phyloP scores from a whole-genome alignment of 495 filamentous ascomycete species.

The Rhizodiscina lignyota region DNA sequence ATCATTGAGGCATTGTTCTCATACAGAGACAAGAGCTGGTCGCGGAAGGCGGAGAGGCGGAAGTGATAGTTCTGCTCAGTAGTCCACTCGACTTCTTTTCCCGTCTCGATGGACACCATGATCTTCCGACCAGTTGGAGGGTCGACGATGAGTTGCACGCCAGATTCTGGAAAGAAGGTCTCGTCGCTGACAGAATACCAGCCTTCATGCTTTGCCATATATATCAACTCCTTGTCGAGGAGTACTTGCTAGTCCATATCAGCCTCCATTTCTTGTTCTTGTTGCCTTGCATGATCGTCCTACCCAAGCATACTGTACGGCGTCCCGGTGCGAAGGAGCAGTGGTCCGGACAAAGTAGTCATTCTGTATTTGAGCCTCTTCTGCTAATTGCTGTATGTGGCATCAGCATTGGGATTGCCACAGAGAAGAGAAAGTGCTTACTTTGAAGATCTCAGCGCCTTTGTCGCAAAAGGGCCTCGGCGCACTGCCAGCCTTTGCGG shows the following conservation, averaged over 20 bases:
- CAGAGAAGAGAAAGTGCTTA: no score
- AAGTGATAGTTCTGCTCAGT: constrained; percentile 95
- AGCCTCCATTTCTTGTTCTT: background rate
- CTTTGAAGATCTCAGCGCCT: constrained; percentile 44
- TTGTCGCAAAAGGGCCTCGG: constrained; percentile 47
- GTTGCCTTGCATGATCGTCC: constrained; percentile 2
- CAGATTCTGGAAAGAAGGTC: constrained; percentile 72
- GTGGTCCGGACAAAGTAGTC: constrained; percentile 89
- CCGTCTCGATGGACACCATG: constrained; percentile 70
- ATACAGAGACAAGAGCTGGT: constrained; percentile 65
- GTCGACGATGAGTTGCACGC: constrained; percentile 57
- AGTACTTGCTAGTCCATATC: constrained; percentile 38
- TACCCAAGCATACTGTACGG: constrained; percentile 86
- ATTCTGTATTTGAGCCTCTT: constrained; percentile 46
- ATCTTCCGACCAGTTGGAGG: constrained; percentile 64
- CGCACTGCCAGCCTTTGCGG: constrained; percentile 43
- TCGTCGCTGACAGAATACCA: constrained; percentile 97
- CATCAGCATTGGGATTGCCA: no score
- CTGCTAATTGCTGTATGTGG: constrained; percentile 41
- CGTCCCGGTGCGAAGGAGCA: constrained; percentile 59
- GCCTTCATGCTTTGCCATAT: constrained; percentile 70
- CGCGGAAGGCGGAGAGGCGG: constrained; percentile 62
- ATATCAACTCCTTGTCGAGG: constrained; percentile 60
- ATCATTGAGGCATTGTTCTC: constrained; percentile 53
- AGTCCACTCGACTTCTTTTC: constrained; percentile 84